These are phyloP conservation scores for Sutorius australiensis DNA, from an alignment of 768 basidiomycete genomes.

Conservation along the genomic window DNA sequence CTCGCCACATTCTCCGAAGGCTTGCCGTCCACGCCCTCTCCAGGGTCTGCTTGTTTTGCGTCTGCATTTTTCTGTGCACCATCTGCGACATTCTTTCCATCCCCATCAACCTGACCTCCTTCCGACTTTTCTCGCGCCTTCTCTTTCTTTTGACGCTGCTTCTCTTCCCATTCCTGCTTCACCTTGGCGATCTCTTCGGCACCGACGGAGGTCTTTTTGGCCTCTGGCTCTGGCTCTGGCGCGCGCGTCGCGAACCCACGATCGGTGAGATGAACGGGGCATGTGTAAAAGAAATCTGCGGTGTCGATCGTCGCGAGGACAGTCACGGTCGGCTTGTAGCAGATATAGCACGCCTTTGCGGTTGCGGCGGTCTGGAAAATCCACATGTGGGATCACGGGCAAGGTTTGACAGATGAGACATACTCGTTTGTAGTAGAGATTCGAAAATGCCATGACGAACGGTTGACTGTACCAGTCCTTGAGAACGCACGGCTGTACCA, in stretches of 20 bases:
- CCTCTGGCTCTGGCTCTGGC: slow-evolving; percentile 39
- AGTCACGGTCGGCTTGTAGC: slow-evolving; percentile 74
- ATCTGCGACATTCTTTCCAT: slow-evolving; percentile 21
- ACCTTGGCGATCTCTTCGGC: slow-evolving; percentile 75
- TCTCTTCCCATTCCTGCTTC: slow-evolving; percentile 78
- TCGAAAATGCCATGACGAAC: slow-evolving; percentile 54
- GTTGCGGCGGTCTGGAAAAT: slow-evolving; percentile 66
- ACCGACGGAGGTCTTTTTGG: slow-evolving; percentile 35
- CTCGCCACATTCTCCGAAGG: slow-evolving; percentile 9
- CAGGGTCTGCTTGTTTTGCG: slow-evolving; percentile 32
- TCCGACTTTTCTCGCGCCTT: slow-evolving; percentile 45
- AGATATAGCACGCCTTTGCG: slow-evolving; percentile 71
- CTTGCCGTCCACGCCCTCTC: slow-evolving; percentile 27
- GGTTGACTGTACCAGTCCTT: not conserved
- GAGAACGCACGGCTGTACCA: not conserved
- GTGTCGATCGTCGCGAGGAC: slow-evolving; percentile 84
- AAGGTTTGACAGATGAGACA: slow-evolving; percentile 26
- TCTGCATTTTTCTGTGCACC: slow-evolving; percentile 27
- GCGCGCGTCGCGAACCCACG: slow-evolving; percentile 64
- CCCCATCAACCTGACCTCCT: slow-evolving; percentile 29
- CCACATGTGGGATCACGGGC: not conserved
- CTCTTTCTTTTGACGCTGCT: slow-evolving; percentile 58
- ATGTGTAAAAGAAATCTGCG: slow-evolving; percentile 83
- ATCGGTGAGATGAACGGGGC: slow-evolving; percentile 77
- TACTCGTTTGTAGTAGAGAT: slow-evolving; percentile 89